These are phyloP conservation scores for Kwoniella dendrophila DNA, from an alignment of 768 basidiomycete genomes.

Conservation along the genomic window DNA sequence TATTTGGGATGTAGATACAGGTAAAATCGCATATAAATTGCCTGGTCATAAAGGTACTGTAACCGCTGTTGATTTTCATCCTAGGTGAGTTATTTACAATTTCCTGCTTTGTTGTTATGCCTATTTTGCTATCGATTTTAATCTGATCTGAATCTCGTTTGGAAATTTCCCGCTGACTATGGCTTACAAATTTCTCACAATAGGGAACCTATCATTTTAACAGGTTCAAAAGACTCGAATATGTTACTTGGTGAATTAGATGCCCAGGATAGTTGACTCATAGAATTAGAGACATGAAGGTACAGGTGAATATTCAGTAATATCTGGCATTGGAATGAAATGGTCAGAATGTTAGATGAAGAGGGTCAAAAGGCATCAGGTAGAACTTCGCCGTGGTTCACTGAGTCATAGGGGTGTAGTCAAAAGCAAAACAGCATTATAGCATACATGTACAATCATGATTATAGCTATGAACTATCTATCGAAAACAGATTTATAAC, in stretches of 20 bases:
- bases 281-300: neutral
- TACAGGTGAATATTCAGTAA: too few relatives aligned
- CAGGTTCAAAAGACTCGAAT: conserved; percentile 87
- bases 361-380: too few relatives aligned
- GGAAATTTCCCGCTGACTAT: neutral
- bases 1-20: conserved; percentile 56
- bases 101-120: neutral
- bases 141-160: neutral
- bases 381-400: too few relatives aligned
- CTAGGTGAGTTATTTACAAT: conserved; percentile 67
- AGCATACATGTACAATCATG: too few relatives aligned
- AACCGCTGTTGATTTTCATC: conserved; percentile 92
- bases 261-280: conserved; percentile 44
- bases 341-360: too few relatives aligned
- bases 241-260: conserved; percentile 92
- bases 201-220: conserved; percentile 68
- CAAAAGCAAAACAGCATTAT: too few relatives aligned
- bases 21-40: conserved; percentile 59
- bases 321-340: neutral
- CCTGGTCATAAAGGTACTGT: conserved; percentile 97
- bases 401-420: too few relatives aligned
- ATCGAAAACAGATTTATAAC: too few relatives aligned
- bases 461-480: too few relatives aligned
- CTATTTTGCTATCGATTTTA: neutral
- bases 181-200: neutral